Evolutionary conservation across 768 basidiomycete species (phyloP), one percentile per base, ranked within the genome.

Genomic region (Roridomyces roridus): DNA sequence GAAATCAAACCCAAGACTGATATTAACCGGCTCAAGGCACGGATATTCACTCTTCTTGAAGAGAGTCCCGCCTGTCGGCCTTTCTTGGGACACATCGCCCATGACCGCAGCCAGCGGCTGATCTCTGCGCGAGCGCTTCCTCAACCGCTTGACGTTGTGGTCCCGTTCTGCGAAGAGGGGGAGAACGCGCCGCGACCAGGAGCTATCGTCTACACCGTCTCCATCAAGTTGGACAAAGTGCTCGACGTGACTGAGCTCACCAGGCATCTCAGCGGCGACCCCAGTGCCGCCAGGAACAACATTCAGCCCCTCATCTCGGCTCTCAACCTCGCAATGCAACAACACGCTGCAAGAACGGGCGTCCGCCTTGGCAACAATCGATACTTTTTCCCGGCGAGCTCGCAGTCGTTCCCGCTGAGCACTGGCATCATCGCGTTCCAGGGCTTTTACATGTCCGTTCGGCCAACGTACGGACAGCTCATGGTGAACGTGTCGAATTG

Each of bases 31-130:
- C 67, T 83, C 11, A 81, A 79, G 62, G 68, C 57, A 9, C 81
- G 86, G 2, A 74, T 89, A 28, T 82, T 88, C 57, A 67, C 83
- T 36, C 70, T 88, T 14, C 67, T 89, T 46, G 86, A 88, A 60
- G 59, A 66, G 20, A 71, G 65, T 42, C 68, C 77, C 1, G 54
- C 61, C 0, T 79, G 74, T 40, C 44, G 58, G 28, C 76, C 74
- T 0, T 74, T 76, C 63, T 59, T 73, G 8, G 63, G 72, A 0
- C 72, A 81, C 55, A 75, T 85, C 34, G 87, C 86, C 1, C 83
- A 85, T 56, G 84, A 86, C 60, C 66, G 71, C 18, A 80, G 74
- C 39, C 71, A 76, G 57, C 71, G 79, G 36, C 64, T 86, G 10
- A 76, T 85, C 17, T 76, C 83, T 20, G 74, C 80, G 1, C 71